Conservation (phyloP, 106 monocot genomes). For the Vanilla planifolia region DNA sequence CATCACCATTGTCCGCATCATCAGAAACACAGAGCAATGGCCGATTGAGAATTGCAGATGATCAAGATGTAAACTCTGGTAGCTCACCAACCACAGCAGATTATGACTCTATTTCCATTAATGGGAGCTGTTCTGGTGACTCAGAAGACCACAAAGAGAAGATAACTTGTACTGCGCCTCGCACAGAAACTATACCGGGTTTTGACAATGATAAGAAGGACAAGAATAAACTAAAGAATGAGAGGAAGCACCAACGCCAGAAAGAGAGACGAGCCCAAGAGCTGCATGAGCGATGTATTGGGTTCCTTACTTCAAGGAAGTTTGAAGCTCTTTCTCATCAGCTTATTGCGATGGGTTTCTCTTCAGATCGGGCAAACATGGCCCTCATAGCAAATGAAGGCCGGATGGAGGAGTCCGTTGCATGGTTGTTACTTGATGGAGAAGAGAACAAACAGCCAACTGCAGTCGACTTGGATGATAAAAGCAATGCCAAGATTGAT, state of each 20-base stretch:
- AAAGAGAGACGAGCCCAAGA: conserved; percentile 72
- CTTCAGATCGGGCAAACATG: conserved; percentile 55
- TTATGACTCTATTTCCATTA: conserved; percentile 66
- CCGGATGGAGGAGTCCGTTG: conserved; percentile 56
- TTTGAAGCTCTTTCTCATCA: conserved; percentile 56
- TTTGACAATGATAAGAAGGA: conserved; percentile 76
- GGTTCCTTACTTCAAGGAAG: conserved; percentile 73
- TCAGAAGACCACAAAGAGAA: conserved; percentile 71
- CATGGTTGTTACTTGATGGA: conserved; percentile 58
- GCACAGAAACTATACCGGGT: conserved; percentile 42
- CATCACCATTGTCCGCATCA: not conserved
- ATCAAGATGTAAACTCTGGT: conserved; percentile 33
- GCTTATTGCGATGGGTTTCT: conserved; percentile 79
- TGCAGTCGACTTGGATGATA: conserved; percentile 20
- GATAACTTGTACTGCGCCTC: conserved; percentile 12
- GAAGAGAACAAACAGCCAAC: conserved; percentile 32
- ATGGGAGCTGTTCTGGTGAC: conserved; percentile 67
- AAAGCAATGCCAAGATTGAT: conserved; percentile 53
- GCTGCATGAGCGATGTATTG: conserved; percentile 55
- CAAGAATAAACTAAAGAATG: conserved; percentile 80
- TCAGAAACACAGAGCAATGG: conserved; percentile 18
- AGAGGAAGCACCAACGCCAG: conserved; percentile 88
- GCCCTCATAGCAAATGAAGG: conserved; percentile 87
- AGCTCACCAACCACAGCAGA: conserved; percentile 36
- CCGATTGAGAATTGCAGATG: conserved; percentile 20